Evolutionary conservation across 768 basidiomycete species (phyloP).

Genomic region (Serendipita sp.): DNA sequence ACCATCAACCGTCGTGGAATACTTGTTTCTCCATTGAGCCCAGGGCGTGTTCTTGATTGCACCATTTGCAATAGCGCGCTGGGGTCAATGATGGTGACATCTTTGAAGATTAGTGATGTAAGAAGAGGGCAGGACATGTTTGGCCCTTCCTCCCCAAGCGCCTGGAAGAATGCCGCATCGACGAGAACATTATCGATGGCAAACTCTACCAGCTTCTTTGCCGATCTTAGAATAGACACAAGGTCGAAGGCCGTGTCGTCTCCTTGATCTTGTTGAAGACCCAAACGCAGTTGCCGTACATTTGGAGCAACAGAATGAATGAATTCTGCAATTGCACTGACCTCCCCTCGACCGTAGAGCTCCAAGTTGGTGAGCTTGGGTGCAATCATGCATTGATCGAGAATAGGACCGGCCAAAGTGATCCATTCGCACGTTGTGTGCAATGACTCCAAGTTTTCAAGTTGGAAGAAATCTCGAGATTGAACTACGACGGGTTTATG

Average conservation of each 20-base stretch:
- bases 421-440: neutral
- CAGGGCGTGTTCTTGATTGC: neutral
- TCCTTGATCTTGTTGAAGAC: neutral
- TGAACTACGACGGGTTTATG: neutral
- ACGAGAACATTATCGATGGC: neutral
- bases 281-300: neutral
- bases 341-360: neutral
- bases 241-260: neutral
- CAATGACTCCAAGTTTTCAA: neutral
- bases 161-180: neutral
- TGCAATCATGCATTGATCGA: neutral
- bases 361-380: neutral
- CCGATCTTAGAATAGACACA: neutral
- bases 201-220: neutral
- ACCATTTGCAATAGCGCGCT: neutral
- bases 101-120: neutral
- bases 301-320: neutral
- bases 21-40: neutral
- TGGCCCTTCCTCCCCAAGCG: neutral
- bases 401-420: neutral
- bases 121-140: neutral
- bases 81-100: neutral
- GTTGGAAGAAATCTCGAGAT: neutral
- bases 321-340: neutral
- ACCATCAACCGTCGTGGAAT: neutral